Conservation (phyloP, 2,329 filamentous ascomycete species). For the Neobulgaria alba region DNA sequence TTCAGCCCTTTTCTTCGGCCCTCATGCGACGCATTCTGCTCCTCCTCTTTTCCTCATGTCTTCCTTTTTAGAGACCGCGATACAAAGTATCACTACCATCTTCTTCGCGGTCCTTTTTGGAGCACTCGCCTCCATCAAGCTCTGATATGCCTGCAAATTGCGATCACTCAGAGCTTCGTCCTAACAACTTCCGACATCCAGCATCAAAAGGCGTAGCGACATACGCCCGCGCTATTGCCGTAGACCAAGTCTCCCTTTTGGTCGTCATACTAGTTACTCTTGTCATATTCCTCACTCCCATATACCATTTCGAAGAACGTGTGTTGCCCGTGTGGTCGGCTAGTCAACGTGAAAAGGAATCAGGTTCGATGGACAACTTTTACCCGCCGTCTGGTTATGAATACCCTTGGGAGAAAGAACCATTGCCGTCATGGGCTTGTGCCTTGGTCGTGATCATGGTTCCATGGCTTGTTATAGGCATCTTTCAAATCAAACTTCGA, state of each 20-base stretch:
- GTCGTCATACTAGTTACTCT: conserved; percentile 4
- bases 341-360: background rate
- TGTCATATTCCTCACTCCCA: conserved; percentile 13
- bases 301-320: conserved; percentile 12
- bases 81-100: background rate
- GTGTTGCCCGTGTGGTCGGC: conserved; percentile 9
- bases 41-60: background rate
- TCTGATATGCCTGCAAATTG: too few relatives aligned
- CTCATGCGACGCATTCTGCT: too few relatives aligned
- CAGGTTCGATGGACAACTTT: background rate
- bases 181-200: too few relatives aligned
- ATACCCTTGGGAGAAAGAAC: conserved; percentile 13
- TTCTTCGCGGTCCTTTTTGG: background rate
- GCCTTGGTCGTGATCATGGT: conserved; percentile 55
- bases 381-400: conserved; percentile 9
- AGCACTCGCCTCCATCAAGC: too few relatives aligned
- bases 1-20: too few relatives aligned
- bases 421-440: conserved; percentile 56
- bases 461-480: conserved; percentile 53
- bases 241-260: conserved; percentile 7
- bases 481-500: conserved; percentile 56
- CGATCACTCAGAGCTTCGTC: too few relatives aligned
- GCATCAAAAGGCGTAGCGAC: background rate
- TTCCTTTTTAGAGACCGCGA: background rate
- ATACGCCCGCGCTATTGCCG: background rate